Base-by-base conservation (phyloP, 495 filamentous ascomycete genomes). In the Penicillium cosmopolitanum region DNA sequence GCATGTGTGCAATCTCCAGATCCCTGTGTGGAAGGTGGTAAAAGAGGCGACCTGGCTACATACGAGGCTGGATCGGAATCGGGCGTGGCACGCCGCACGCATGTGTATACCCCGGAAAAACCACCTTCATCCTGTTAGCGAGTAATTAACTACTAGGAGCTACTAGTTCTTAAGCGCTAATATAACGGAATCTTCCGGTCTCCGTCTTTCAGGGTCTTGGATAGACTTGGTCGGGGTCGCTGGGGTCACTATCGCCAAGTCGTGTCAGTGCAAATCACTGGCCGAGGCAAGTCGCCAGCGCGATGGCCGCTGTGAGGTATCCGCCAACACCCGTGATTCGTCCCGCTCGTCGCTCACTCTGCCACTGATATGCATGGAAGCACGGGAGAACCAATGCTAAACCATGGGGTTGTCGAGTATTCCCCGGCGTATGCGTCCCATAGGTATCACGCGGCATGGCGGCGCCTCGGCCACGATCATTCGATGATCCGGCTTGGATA, bases 301-400 rank as follows among this genome's bases (percentile, higher is more conserved):
- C 8, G 28, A 31, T 31, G 8, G 28, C 5, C 28, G 5, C 28
- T 4, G 28, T 7, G 48, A 42, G 42, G 55, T 19, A 34, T 21
- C 46, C 9, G n/a, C 18, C 33, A 35, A 16, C 34, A 28, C 25
- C 52, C 46, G 34, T 56, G 53, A 56, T 61, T 61, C 46, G 52
- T 43, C n/a, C 43, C 15, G 23, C 42, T 57, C 52, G 55, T 65
- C 62, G 61, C 61, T 61, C 55, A 55, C 62, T 65, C 62, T 65
- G 51, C 56, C 57, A 61, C 36, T 62, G 58, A 63, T 60, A 67
- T 70, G 67, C 71, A 74, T 74, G 57, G 69, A 72, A 74, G 61
- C 56, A 55, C 67, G 71, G 67, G 61, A 74, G 67, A 74, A 73
- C 54, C 54, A 53, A 57, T 40, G 50, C 35, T 52, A 47, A 55